These are phyloP conservation scores for Hymenoscyphus albidus DNA, from an alignment of 2,329 filamentous ascomycete genomes.

Conservation along the genomic window DNA sequence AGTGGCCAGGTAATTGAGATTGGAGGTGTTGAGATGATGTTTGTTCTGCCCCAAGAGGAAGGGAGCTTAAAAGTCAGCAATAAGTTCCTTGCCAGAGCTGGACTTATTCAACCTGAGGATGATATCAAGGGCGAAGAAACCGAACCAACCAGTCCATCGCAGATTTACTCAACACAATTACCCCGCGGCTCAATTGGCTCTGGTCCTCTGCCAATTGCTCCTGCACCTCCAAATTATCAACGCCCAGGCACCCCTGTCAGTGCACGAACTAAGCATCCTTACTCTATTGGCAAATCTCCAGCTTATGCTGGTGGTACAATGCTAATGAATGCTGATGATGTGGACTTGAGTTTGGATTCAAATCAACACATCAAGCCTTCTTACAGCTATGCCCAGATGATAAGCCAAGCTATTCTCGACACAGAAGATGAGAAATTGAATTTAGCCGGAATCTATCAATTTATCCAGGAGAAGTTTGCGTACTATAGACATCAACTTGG, in stretches of 20 bases:
- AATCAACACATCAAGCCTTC: slow-evolving; percentile 92
- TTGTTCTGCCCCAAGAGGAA: slow-evolving; percentile 78
- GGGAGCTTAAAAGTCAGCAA: slow-evolving; percentile 63
- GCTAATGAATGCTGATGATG: slow-evolving; percentile 48
- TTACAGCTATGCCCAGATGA: slow-evolving; percentile 95
- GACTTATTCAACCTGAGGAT: slow-evolving; percentile 40
- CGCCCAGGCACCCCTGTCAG: slow-evolving; percentile 54
- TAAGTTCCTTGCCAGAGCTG: slow-evolving; percentile 65
- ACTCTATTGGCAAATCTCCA: slow-evolving; percentile 30
- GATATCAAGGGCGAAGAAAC: slow-evolving; percentile 16
- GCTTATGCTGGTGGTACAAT: slow-evolving; percentile 38
- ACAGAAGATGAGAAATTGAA: slow-evolving; percentile 86
- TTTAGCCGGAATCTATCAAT: slow-evolving; percentile 87
- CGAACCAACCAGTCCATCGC: slow-evolving; percentile 9
- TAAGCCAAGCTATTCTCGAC: slow-evolving; percentile 90
- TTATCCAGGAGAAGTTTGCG: slow-evolving; percentile 85
- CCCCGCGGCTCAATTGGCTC: slow-evolving; percentile 22
- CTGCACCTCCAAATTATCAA: slow-evolving; percentile 57
- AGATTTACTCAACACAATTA: slow-evolving; percentile 4
- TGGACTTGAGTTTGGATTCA: slow-evolving; percentile 77
- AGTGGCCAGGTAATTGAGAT: slow-evolving; percentile 93
- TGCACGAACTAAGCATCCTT: slow-evolving; percentile 23
- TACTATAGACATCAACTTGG: slow-evolving; percentile 78
- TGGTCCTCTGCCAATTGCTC: slow-evolving; percentile 49
- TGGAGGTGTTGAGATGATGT: slow-evolving; percentile 95